A percentile compares a stretch with the other conserved stretches of the same genome.
Conservation (phyloP, 2,329 filamentous ascomycete species). For the Ceratocystiopsis minuta region DNA sequence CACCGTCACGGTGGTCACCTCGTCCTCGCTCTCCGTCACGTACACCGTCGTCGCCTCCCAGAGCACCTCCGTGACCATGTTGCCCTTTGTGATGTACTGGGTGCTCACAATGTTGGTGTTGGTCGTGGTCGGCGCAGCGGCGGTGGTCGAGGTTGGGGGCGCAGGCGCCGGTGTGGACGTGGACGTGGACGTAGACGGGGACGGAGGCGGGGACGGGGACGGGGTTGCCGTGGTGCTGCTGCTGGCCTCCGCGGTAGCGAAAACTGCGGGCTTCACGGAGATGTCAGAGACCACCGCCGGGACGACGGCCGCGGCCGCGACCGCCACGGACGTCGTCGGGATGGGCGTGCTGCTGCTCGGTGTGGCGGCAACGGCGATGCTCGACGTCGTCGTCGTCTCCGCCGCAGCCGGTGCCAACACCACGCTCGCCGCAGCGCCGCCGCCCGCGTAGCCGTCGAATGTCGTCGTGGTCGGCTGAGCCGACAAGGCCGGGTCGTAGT, state of each 20-base stretch:
- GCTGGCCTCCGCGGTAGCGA: too few species aligned
- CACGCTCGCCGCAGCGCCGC: background rate
- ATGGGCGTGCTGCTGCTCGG: background rate
- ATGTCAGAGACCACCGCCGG: too few species aligned
- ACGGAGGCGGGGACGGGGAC: slow-evolving; percentile 6
- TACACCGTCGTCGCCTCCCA: slow-evolving; percentile 38
- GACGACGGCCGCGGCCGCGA: too few species aligned
- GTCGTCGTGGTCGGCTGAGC: slow-evolving; percentile 5
- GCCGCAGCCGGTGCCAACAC: background rate
- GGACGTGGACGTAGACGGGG: slow-evolving; percentile 5
- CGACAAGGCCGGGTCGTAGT: slow-evolving; percentile 6
- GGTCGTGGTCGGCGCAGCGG: slow-evolving; percentile 12
- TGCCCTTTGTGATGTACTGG: slow-evolving; percentile 31
- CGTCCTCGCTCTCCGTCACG: slow-evolving; percentile 24
- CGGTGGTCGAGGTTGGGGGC: slow-evolving; percentile 12
- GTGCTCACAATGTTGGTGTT: slow-evolving; percentile 26
- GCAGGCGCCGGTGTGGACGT: slow-evolving; percentile 4
- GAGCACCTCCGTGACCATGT: slow-evolving; percentile 35
- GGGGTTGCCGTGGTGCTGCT: background rate
- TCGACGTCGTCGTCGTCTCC: slow-evolving; percentile 3
- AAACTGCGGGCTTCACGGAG: too few species aligned
- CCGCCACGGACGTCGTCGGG: too few species aligned
- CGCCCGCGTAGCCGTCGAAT: background rate
- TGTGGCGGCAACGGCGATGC: slow-evolving; percentile 1
- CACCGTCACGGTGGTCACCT: slow-evolving; percentile 17